These are phyloP conservation scores for Tylopilus balloui DNA, from an alignment of 768 basidiomycete genomes.

Conservation along the genomic window DNA sequence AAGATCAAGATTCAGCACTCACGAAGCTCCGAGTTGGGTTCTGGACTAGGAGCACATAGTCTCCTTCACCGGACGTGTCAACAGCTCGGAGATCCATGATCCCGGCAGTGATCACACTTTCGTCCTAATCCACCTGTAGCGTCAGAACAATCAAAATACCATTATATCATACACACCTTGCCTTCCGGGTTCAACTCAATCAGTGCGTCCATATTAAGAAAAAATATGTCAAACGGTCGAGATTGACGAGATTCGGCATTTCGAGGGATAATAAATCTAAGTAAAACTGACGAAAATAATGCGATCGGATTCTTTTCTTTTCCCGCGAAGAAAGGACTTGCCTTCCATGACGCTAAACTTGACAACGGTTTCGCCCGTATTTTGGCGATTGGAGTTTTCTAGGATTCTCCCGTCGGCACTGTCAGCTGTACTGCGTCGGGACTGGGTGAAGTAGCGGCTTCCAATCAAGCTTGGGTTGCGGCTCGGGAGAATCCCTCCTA, in stretches of 20 bases:
- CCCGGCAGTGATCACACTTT: conserved; percentile 60
- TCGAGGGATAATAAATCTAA: conserved; percentile 51
- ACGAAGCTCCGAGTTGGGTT: conserved; percentile 60
- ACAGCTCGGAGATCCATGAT: conserved; percentile 58
- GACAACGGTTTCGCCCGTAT: conserved; percentile 42
- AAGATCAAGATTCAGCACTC: conserved; percentile 20
- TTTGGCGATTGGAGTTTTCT: conserved; percentile 18
- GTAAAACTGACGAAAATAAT: conserved; percentile 25
- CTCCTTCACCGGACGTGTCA: conserved; percentile 40
- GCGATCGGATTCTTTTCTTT: neutral
- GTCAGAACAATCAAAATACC: conserved; percentile 2
- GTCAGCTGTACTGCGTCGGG: conserved; percentile 35
- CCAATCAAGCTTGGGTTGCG: conserved; percentile 68
- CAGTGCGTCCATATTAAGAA: conserved; percentile 58
- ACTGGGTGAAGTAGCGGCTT: conserved; percentile 66
- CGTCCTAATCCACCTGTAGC: conserved; percentile 44
- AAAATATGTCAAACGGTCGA: conserved; percentile 53
- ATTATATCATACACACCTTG: conserved; percentile 43
- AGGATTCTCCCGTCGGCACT: conserved; percentile 39
- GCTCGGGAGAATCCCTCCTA: conserved; percentile 35
- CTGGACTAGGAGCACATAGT: conserved; percentile 43
- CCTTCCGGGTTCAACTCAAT: conserved; percentile 69
- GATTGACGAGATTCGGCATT: conserved; percentile 22
- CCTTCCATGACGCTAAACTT: conserved; percentile 50
- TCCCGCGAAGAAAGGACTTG: conserved; percentile 2